Percentiles rank a stretch among this genome's conserved stretches.
These are phyloP conservation scores for Penicillium lividum DNA, from an alignment of 495 filamentous ascomycete species.

Conservation along the genomic window DNA sequence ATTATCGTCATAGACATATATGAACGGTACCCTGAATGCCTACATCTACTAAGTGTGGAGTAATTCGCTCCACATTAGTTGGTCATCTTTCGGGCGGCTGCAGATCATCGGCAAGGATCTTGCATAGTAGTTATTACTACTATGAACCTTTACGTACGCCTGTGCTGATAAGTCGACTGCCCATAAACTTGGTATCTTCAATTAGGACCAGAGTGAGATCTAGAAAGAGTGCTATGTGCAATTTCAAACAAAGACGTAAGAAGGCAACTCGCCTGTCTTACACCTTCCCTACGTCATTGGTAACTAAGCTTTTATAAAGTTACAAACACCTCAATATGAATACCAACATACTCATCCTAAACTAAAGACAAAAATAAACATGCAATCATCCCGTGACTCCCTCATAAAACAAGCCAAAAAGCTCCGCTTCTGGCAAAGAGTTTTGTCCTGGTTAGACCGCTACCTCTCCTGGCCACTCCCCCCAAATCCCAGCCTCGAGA, in stretches of 20 bases:
- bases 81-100: neutral
- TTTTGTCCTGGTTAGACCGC: slow-evolving; percentile 25
- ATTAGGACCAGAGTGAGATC: neutral
- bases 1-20: too few species aligned
- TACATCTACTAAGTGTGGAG: neutral
- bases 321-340: neutral
- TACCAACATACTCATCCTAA: neutral
- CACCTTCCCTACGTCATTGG: slow-evolving; percentile 1
- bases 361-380: neutral
- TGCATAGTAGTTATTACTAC: neutral
- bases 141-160: too few species aligned
- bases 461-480: slow-evolving; percentile 23
- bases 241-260: neutral
- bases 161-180: neutral
- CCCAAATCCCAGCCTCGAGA: slow-evolving; percentile 4
- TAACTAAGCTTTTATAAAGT: neutral
- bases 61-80: neutral
- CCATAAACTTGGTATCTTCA: neutral
- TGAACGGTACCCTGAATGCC: too few species aligned
- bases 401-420: slow-evolving; percentile 17
- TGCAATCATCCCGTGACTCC: neutral
- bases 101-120: neutral
- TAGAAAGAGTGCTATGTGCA: neutral
- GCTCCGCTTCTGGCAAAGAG: slow-evolving; percentile 16
- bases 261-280: neutral